These are phyloP conservation scores for Globisporangium middletonii DNA, from an alignment of 352 stramenopile genomes.

Conservation along the genomic window DNA sequence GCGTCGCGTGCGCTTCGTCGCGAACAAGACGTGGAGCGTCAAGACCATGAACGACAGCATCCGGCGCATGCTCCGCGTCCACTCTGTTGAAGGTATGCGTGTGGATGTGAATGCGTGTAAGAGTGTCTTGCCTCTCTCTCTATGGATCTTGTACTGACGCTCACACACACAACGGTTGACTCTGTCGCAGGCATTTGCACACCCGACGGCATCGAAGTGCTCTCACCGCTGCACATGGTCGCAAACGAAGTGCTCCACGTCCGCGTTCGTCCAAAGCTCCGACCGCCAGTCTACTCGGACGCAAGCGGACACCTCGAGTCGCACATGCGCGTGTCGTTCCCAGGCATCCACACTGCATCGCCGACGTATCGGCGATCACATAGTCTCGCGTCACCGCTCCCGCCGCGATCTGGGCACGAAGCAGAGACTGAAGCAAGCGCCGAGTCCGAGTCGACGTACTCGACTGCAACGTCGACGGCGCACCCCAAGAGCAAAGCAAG, in stretches of 20 bases:
- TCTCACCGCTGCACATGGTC: conserved; percentile 73
- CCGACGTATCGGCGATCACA: conserved; percentile 11
- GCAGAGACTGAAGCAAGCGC: conserved; percentile 1
- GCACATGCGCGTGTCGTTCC: conserved; percentile 18
- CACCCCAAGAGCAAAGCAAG: conserved; percentile 6
- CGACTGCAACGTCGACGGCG: not conserved
- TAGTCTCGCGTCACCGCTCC: conserved; percentile 3
- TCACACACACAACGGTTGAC: not conserved
- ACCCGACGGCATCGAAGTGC: conserved; percentile 48
- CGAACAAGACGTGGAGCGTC: conserved; percentile 62
- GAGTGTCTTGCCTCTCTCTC: not conserved
- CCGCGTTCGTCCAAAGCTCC: conserved; percentile 50
- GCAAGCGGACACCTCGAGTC: conserved; percentile 11
- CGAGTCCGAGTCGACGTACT: conserved; percentile 8
- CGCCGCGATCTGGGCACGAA: conserved; percentile 1
- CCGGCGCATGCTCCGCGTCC: conserved; percentile 63
- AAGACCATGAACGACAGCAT: conserved; percentile 56
- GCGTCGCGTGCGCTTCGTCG: conserved; percentile 64
- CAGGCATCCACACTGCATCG: conserved; percentile 3
- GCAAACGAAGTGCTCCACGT: conserved; percentile 64
- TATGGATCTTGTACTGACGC: not conserved
- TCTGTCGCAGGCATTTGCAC: conserved; percentile 35
- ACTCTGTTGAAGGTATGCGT: conserved; percentile 47
- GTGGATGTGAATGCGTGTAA: too few relatives aligned
- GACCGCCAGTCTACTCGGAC: conserved; percentile 20